phyloP scores from a whole-genome alignment of 139 green algal species.

The Micractinium conductrix region DNA sequence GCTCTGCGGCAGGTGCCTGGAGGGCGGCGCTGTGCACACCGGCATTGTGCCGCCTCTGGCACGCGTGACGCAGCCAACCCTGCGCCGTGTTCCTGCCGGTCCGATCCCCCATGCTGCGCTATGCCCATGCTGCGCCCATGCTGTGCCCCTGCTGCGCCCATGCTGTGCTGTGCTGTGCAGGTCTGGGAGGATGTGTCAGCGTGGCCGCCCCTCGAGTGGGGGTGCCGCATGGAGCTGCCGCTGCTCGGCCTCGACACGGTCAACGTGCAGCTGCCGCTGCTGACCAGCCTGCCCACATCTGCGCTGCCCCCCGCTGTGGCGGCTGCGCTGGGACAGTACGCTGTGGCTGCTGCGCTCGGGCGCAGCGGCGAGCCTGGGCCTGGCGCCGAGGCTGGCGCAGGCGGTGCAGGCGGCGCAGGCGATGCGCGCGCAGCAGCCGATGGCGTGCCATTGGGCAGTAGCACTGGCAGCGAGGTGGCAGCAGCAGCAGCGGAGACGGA shows the following conservation, averaged over 20 bases:
- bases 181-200: slow-evolving; percentile 50
- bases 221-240: slow-evolving; percentile 19
- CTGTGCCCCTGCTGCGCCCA: no score
- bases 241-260: slow-evolving; percentile 3
- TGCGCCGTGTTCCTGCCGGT: background rate
- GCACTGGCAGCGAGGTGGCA: background rate
- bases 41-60: no score
- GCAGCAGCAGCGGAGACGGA: background rate
- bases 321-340: background rate
- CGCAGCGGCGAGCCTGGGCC: no score
- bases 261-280: slow-evolving; percentile 27
- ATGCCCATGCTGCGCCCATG: no score
- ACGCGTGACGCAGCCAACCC: no score
- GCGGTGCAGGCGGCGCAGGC: background rate
- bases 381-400: background rate
- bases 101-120: no score
- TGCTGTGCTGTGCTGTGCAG: slow-evolving; percentile 29
- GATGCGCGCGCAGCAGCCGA: background rate
- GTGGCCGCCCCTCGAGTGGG: slow-evolving; percentile 47
- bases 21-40: no score
- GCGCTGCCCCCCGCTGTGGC: slow-evolving; percentile 19
- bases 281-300: slow-evolving; percentile 20
- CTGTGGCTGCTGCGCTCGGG: background rate
- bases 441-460: background rate
- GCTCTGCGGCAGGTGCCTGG: slow-evolving; percentile 65